Evolutionary conservation across 345 rosid species (phyloP).

Genomic region (Limnanthes douglasii): DNA sequence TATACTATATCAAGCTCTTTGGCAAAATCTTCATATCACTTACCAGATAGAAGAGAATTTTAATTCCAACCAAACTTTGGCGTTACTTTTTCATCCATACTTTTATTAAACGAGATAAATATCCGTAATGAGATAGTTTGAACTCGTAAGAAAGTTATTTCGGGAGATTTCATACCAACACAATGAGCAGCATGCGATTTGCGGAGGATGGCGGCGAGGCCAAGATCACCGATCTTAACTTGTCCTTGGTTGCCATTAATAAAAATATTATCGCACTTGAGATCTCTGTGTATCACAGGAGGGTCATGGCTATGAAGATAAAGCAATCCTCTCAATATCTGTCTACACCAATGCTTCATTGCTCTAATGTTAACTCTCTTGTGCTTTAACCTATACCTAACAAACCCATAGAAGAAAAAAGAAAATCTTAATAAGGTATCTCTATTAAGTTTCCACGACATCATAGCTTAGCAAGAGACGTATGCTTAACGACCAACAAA

Average conservation of each 20-base stretch:
- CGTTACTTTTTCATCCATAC: too few relatives aligned
- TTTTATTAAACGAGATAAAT: too few relatives aligned
- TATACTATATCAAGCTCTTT: too few relatives aligned
- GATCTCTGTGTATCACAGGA: conserved; percentile 94
- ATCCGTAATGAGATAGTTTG: too few relatives aligned
- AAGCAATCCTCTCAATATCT: conserved; percentile 66
- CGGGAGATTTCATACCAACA: conserved; percentile 63
- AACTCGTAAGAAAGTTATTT: too few relatives aligned
- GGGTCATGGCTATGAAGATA: conserved; percentile 86
- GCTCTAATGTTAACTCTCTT: conserved; percentile 81
- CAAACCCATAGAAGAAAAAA: neutral
- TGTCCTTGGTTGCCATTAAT: conserved; percentile 95
- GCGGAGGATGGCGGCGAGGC: conserved; percentile 79
- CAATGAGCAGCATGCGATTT: conserved; percentile 86
- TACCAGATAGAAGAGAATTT: too few relatives aligned
- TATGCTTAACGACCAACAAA: too few relatives aligned
- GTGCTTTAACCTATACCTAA: conserved; percentile 69
- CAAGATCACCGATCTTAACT: conserved; percentile 96
- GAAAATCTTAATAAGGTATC: neutral
- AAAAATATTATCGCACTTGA: conserved; percentile 92
- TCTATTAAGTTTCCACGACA: too few relatives aligned
- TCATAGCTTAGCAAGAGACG: too few relatives aligned
- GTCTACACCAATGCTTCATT: conserved; percentile 90
- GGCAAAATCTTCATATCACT: too few relatives aligned
- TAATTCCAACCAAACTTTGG: too few relatives aligned